Conservation (phyloP, 2,329 filamentous ascomycete species). For the Aspergillus hiratsukae region DNA sequence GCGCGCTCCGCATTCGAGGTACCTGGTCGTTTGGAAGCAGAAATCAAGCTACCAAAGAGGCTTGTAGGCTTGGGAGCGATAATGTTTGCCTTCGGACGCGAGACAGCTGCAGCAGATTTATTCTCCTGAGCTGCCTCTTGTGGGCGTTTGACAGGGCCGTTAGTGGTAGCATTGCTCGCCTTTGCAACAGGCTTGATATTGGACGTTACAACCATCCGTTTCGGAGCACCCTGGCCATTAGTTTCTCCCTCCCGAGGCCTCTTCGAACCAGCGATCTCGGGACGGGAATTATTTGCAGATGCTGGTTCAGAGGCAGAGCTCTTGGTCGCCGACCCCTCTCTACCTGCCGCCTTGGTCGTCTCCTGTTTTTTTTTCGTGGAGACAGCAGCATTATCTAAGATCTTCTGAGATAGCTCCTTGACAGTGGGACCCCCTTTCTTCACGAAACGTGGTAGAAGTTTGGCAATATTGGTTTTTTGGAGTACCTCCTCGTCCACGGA, state of each 20-base stretch:
- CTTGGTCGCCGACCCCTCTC: constrained; percentile 32
- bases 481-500: constrained; percentile 56
- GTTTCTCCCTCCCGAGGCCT: constrained; percentile 36
- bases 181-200: constrained; percentile 31
- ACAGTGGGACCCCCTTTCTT: constrained; percentile 57
- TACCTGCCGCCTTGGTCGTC: constrained; percentile 30
- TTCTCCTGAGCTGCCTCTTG: constrained; percentile 22
- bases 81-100: constrained; percentile 36
- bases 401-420: constrained; percentile 52
- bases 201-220: constrained; percentile 34
- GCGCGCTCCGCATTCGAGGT: constrained; percentile 48
- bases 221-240: constrained; percentile 32
- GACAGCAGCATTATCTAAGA: constrained; percentile 47
- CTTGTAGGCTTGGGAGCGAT: constrained; percentile 42
- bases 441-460: constrained; percentile 53
- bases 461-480: constrained; percentile 57
- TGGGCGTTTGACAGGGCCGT: constrained; percentile 26
- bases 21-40: constrained; percentile 48
- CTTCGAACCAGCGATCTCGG: constrained; percentile 33
- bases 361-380: constrained; percentile 43
- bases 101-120: constrained; percentile 26
- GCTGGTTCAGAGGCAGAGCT: constrained; percentile 7
- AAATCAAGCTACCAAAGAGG: constrained; percentile 44
- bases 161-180: constrained; percentile 17
- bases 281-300: constrained; percentile 10